Base-by-base conservation (phyloP, 257 asterid species). In the Gentiana macrophylla region DNA sequence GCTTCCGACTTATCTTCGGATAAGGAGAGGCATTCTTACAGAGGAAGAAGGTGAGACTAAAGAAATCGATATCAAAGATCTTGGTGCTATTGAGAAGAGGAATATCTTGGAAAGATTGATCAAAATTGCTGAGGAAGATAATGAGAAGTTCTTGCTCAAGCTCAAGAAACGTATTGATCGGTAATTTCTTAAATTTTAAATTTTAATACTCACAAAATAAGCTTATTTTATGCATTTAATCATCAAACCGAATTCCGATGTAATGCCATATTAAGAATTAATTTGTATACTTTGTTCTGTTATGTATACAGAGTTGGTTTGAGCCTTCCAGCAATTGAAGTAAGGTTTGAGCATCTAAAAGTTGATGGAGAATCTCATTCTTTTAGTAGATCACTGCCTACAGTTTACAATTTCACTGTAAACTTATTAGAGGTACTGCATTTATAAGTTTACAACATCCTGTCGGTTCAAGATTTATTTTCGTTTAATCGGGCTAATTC, bases 141-240 rank as follows among this genome's bases (percentile, higher is more conserved):
- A 89, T 67, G 95, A 81, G 80, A 79, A 70, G 70, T 86, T 86
- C 68, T 72, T 89, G 84, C 67, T 76, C 24, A 83, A 77, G 70
- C 78, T 86, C 9, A 86, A 84, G 63, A 66, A 73, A 8, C 74
- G 97, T 12, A 81, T 81, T 45, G 84, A 83, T 36, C 78, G 95
- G 97, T 85, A 74, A 61, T 37, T 11, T 35, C 34, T 12, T n/a
- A 24, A 24, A 24, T 24, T 24, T 24, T 24, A 24, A 24, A 24
- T 24, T 24, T 24, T 24, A 24, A 24, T 24, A 24, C 24, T 24
- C 24, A 24, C 24, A 24, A 24, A 24, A 24, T 24, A 24, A 24
- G 24, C 24, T 24, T 24, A 24, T 24, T 24, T 24, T 24, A 24
- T 24, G 24, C 24, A 24, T 24, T 24, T 24, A 24, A 24, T 24